Evolutionary conservation across 164 flowering plant species (phyloP).

Genomic region (Macadamia integrifolia): DNA sequence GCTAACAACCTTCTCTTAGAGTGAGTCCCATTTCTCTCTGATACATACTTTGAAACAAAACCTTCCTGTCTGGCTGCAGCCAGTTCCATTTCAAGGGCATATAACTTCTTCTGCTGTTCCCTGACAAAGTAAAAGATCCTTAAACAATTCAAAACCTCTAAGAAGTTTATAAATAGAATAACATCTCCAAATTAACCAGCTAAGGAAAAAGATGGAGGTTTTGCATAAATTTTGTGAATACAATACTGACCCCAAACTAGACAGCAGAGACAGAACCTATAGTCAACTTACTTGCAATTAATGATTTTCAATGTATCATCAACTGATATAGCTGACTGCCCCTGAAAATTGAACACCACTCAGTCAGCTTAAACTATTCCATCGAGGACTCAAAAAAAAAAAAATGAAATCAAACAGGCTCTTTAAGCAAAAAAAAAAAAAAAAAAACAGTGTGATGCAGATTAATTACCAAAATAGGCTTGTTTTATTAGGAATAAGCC

Average conservation of each 20-base stretch:
- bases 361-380: neutral
- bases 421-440: no score
- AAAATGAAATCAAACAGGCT: neutral
- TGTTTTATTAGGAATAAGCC: no score
- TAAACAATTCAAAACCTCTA: neutral
- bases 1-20: slow-evolving; percentile 49
- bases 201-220: no score
- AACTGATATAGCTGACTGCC: slow-evolving; percentile 77
- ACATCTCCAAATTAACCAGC: no score
- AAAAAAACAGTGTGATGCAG: no score
- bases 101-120: slow-evolving; percentile 75
- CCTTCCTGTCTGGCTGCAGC: slow-evolving; percentile 73
- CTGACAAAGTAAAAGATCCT: slow-evolving; percentile 26
- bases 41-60: slow-evolving; percentile 43
- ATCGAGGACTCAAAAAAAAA: neutral
- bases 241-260: neutral
- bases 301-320: slow-evolving; percentile 81
- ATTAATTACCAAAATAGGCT: no score
- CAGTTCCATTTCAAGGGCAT: slow-evolving; percentile 73
- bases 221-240: neutral
- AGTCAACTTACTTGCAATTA: slow-evolving; percentile 56
- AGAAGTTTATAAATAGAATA: neutral
- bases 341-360: slow-evolving; percentile 40
- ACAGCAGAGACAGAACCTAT: neutral
- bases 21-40: slow-evolving; percentile 28